These are phyloP conservation scores for Sporothrix phasma DNA, from an alignment of 2,329 filamentous ascomycete genomes.

Conservation along the genomic window DNA sequence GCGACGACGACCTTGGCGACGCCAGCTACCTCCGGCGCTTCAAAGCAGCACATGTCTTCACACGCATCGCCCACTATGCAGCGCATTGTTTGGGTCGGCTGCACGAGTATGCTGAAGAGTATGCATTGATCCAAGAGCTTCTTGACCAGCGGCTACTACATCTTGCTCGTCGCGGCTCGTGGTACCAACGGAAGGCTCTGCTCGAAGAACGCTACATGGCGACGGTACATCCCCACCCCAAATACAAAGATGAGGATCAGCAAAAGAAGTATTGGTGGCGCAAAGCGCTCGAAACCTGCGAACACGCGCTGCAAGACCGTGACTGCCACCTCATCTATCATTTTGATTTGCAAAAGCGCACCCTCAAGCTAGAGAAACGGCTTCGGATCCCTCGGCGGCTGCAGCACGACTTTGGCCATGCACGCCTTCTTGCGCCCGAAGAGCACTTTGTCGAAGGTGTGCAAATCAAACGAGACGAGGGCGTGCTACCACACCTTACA, in stretches of 20 bases:
- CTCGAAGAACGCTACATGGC: slow-evolving; percentile 94
- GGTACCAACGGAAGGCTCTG: slow-evolving; percentile 93
- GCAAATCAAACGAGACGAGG: slow-evolving; percentile 54
- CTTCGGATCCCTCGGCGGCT: slow-evolving; percentile 73
- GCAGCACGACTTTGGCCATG: slow-evolving; percentile 89
- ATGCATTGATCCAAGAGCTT: slow-evolving; percentile 63
- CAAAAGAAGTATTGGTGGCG: slow-evolving; percentile 78
- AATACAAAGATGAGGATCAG: slow-evolving; percentile 30
- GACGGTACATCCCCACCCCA: slow-evolving; percentile 37
- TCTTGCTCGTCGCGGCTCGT: slow-evolving; percentile 69
- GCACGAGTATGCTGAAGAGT: slow-evolving; percentile 70
- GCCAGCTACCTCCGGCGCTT: slow-evolving; percentile 83
- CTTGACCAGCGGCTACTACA: slow-evolving; percentile 78
- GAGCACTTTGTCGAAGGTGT: slow-evolving; percentile 69
- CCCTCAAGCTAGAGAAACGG: slow-evolving; percentile 80
- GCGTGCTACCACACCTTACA: slow-evolving; percentile 14
- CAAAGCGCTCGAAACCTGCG: slow-evolving; percentile 69
- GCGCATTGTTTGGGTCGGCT: slow-evolving; percentile 68
- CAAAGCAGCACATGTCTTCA: slow-evolving; percentile 87
- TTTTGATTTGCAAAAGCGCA: slow-evolving; percentile 85
- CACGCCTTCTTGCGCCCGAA: slow-evolving; percentile 62
- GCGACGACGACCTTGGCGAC: slow-evolving; percentile 76
- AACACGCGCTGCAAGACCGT: slow-evolving; percentile 74
- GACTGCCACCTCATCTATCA: slow-evolving; percentile 89
- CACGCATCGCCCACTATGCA: slow-evolving; percentile 83